These are phyloP conservation scores for Eucalyptus caleyi DNA, from an alignment of 345 rosid genomes.

Conservation along the genomic window DNA sequence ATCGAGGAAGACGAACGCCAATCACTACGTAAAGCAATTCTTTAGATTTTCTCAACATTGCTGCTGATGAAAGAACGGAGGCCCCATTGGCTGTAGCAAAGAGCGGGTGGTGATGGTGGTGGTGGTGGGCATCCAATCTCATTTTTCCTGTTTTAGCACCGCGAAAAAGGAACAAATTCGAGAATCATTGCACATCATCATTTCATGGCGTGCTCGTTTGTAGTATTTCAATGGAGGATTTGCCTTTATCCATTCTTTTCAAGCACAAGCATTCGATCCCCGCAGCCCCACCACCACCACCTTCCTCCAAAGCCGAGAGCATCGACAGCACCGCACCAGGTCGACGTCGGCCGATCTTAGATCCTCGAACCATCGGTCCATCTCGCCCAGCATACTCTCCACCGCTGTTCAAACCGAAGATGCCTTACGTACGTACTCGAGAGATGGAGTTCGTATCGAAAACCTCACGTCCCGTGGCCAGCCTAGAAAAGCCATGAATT, in stretches of 20 bases:
- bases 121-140: neutral
- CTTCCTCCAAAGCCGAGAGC: neutral
- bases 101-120: neutral
- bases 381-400: neutral
- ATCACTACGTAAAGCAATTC: neutral
- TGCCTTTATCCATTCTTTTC: constrained; percentile 4
- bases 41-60: neutral
- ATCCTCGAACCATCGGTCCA: neutral
- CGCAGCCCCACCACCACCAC: neutral
- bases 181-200: constrained; percentile 6
- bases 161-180: neutral
- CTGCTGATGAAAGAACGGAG: neutral
- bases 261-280: neutral
- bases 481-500: neutral
- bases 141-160: neutral
- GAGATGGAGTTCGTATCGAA: neutral
- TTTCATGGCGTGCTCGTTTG: neutral
- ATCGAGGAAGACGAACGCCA: neutral
- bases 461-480: neutral
- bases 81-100: neutral
- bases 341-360: neutral
- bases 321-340: neutral
- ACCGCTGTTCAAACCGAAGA: neutral
- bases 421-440: neutral
- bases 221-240: neutral